Evolutionary conservation across 306 rosid species (phyloP), one percentile per base, ranked within the genome.

Genomic region (Heteromeles arbutifolia): DNA sequence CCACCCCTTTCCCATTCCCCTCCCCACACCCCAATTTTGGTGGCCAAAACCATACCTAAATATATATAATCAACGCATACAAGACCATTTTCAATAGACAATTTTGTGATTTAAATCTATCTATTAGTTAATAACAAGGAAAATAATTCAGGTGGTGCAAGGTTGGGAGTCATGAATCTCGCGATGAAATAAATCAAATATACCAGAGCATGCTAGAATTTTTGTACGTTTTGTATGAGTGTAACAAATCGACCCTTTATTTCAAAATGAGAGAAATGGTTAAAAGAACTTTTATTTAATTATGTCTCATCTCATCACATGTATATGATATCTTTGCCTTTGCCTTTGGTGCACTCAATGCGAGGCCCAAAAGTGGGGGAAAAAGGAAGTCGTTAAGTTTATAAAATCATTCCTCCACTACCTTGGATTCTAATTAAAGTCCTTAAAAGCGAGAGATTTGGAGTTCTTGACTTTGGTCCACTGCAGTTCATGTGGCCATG

Each of bases 361-460:
- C 50, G 73, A 79, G 83, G 74, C 67, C 83, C 78, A 77, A 58
- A 50, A 56, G 86, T 69, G 31, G 75, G 58, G 21, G 12, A 48
- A 48, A 67, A 70, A 43, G 59, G 2, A 50, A 52, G 14, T 25
- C 41, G 52, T 24, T 63, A 52, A 65, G 50, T 44, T 65, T 67
- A 5, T 44, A 50, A 28, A 41, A 41, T 69, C 45, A 58, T 58
- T 71, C 74, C 76, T 72, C 73, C 73, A 67, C 73, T 15, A 79
- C 84, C 81, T 83, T 76, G 84, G 86, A 83, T 83, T 72, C 81
- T 83, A 76, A 76, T 83, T 67, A 83, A 83, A 79, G 86, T 72
- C 77, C 75, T 50, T 53, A 39, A 67, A 79, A 67, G 84, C 81
- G 72, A 58, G 79, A 52, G 78, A 61, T 76, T 83, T 79, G 39